A percentile compares a stretch with the other conserved stretches of the same genome.
Conservation (phyloP, 352 stramenopile species). For the Globisporangium orthogonon region DNA sequence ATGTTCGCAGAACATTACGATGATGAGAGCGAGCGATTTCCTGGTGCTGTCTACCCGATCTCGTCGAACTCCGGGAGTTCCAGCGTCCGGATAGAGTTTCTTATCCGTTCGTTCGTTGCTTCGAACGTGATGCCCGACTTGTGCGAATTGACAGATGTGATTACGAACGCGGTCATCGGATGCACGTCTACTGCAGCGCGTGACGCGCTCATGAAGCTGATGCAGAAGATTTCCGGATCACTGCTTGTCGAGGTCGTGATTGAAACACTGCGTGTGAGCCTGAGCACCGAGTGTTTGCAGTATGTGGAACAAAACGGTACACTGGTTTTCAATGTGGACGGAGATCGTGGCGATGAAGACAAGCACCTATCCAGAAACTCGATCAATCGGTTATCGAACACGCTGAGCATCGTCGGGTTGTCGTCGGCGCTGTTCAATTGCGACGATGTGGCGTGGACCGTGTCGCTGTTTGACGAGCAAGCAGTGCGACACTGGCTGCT, state of each 20-base stretch:
- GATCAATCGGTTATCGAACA: constrained; percentile 12
- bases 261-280: constrained; percentile 14
- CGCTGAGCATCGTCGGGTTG: constrained; percentile 10
- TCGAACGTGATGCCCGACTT: constrained; percentile 10
- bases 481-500: constrained; percentile 14
- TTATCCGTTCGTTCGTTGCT: constrained; percentile 11
- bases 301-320: constrained; percentile 3
- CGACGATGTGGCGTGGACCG: constrained; percentile 11
- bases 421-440: constrained; percentile 6
- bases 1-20: constrained; percentile 1
- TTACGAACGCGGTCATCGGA: constrained; percentile 32
- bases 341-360: constrained; percentile 9
- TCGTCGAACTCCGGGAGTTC: background rate
- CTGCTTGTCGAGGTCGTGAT: constrained; percentile 20
- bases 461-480: constrained; percentile 12
- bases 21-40: background rate
- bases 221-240: constrained; percentile 16
- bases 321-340: background rate
- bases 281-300: constrained; percentile 27
- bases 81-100: constrained; percentile 14
- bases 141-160: constrained; percentile 13
- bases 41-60: background rate
- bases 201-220: constrained; percentile 20
- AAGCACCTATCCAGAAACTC: background rate
- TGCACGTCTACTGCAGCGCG: constrained; percentile 27